Evolutionary conservation across 2,329 filamentous ascomycete species (phyloP), one percentile per base, ranked within the genome.

Genomic region (Berkeleyomyces rouxiae): DNA sequence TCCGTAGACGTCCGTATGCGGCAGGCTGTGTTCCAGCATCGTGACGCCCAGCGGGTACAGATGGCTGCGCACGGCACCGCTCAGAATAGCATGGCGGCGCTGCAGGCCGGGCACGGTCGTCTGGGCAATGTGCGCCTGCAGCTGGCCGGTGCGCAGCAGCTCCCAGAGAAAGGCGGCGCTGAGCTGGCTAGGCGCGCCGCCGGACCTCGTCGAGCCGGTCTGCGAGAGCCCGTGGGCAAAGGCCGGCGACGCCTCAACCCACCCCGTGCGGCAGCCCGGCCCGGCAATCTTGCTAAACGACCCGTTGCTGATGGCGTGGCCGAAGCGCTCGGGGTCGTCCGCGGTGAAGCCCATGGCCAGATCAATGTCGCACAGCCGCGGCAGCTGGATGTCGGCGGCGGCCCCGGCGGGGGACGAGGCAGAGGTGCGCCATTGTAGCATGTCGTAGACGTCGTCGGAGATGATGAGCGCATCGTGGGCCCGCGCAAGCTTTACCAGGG

Each of bases 401-500:
- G 44, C 16, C 2, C 60, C 53, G 36, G 37, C 61, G 5, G 60
- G 65, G 33, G 57, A 63, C 5, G 66, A 33, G 16, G 65, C 44
- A 53, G 74, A 70, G 0, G 76, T 68, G 2, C 82, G 80, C 89
- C 90, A 96, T 70, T 91, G 87, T 4, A 97, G 78, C 67, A 92
- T 86, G 71, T 97, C 92, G 71, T 99, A 99, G 7, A 97, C 90
- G 71, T 99, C 93, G 74, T 97, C 92, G 58, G 82, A 82, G 37
- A 96, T 79, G 62, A 96, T 74, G n/a, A 97, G 79, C 5, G 88
- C 89, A 71, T 97, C 85, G 71, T 86, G 83, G 64, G 84, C 77
- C 63, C 92, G 80, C 0, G 92, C 92, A 5, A 96, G 73, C n/a
- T 77, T 75, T 33, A 97, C 83, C 3, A 97, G 78, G 9, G 76